phyloP scores from a whole-genome alignment of 208 protist genomes.

The Herpetomonas tarakana region DNA sequence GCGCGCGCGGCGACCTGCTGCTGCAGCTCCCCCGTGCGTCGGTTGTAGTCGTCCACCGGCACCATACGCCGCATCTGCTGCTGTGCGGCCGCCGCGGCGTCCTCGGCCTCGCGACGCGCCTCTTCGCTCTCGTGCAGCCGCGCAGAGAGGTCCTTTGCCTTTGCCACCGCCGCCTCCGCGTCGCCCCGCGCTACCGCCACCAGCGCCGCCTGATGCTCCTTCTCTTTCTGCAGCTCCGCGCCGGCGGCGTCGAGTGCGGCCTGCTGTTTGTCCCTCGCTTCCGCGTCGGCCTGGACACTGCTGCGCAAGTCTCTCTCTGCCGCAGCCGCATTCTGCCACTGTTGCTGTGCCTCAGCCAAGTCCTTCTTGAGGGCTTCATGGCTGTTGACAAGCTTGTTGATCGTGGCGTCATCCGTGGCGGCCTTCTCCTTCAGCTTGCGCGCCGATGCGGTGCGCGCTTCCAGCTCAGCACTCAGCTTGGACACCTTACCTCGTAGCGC shows the following conservation, averaged over 20 bases:
- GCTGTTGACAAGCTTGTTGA: slow-evolving; percentile 30
- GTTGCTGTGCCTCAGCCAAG: slow-evolving; percentile 8
- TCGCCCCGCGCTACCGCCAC: slow-evolving; percentile 13
- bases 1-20: neutral
- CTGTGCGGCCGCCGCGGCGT: slow-evolving; percentile 10
- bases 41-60: slow-evolving; percentile 2
- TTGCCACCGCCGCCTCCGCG: slow-evolving; percentile 12
- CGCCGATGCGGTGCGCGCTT: slow-evolving; percentile 16
- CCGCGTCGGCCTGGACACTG: slow-evolving; percentile 1
- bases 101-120: slow-evolving; percentile 16
- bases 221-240: slow-evolving; percentile 13
- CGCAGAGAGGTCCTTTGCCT: slow-evolving; percentile 5
- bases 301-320: neutral
- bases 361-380: slow-evolving; percentile 33
- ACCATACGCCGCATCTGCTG: slow-evolving; percentile 9
- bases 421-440: slow-evolving; percentile 23
- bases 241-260: slow-evolving; percentile 1
- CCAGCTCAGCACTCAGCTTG: slow-evolving; percentile 15
- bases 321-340: slow-evolving; percentile 3
- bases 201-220: slow-evolving; percentile 11
- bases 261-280: neutral
- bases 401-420: slow-evolving; percentile 22
- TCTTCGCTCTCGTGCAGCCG: slow-evolving; percentile 15
- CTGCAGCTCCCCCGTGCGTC: neutral
- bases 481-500: slow-evolving; percentile 13